Percentiles rank a stretch among this genome's conserved stretches.
phyloP scores from a whole-genome alignment of 108 stramenopile species.

The Pseudonitzschia pungens region DNA sequence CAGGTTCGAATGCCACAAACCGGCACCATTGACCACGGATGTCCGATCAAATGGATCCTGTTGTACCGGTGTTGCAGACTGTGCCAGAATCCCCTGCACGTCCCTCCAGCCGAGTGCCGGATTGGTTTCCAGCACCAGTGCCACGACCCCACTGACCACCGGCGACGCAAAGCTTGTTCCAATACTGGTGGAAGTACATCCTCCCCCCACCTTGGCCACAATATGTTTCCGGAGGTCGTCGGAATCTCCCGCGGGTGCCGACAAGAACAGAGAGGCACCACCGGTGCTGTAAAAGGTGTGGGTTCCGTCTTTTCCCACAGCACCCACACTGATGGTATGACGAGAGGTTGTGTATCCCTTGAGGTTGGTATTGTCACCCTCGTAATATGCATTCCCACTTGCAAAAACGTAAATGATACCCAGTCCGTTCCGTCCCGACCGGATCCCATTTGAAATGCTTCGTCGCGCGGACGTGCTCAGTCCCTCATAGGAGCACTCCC shows the following conservation, averaged over 20 bases:
- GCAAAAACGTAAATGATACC: constrained; percentile 50
- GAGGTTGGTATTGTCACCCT: constrained; percentile 40
- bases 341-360: constrained; percentile 35
- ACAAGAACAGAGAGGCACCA: constrained; percentile 42
- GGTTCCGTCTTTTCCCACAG: constrained; percentile 36
- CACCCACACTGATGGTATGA: constrained; percentile 41
- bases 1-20: constrained; percentile 35
- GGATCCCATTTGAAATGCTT: constrained; percentile 13
- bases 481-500: constrained; percentile 27
- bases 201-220: constrained; percentile 32
- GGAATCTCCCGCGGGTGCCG: constrained; percentile 49
- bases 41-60: constrained; percentile 15
- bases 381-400: constrained; percentile 31
- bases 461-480: constrained; percentile 3
- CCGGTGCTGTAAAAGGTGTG: constrained; percentile 40
- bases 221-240: constrained; percentile 22
- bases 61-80: constrained; percentile 21
- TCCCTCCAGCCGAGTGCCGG: constrained; percentile 47
- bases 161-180: constrained; percentile 50
- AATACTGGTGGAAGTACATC: constrained; percentile 11
- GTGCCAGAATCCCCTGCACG: constrained; percentile 48
- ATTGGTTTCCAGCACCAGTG: constrained; percentile 51
- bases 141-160: constrained; percentile 46
- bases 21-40: constrained; percentile 30
- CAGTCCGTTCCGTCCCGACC: constrained; percentile 45